A percentile compares a stretch with the other conserved stretches of the same genome.
Conservation (phyloP, 1,139 yeast genomes). For the Casaregolazyma suthepensis region DNA sequence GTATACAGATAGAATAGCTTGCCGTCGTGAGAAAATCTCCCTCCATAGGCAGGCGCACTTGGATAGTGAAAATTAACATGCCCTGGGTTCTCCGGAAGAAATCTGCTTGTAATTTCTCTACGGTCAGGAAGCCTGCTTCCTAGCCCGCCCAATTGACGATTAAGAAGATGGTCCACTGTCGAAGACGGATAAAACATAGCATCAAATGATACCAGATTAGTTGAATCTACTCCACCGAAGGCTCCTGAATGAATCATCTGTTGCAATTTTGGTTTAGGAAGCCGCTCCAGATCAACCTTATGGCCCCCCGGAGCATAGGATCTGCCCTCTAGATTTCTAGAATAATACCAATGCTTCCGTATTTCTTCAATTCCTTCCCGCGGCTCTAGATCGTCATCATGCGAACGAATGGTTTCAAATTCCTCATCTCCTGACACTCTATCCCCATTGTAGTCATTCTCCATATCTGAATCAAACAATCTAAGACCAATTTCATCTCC, state of each 20-base stretch:
- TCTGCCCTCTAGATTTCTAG: not conserved
- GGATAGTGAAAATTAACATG: constrained; percentile 14
- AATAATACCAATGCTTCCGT: constrained; percentile 2
- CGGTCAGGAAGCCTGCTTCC: constrained; percentile 7
- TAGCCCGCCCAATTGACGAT: constrained; percentile 12
- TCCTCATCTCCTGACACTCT: constrained; percentile 1
- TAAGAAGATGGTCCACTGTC: constrained; percentile 11
- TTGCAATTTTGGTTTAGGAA: constrained; percentile 12
- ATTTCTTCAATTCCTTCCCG: constrained; percentile 1
- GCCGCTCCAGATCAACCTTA: constrained; percentile 11
- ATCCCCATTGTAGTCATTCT: constrained; percentile 8
- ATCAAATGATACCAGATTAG: not conserved
- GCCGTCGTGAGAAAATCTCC: constrained; percentile 29
- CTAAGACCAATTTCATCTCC: not conserved
- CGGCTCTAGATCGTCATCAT: not conserved
- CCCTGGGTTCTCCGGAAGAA: constrained; percentile 17
- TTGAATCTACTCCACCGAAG: constrained; percentile 12
- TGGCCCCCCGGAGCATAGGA: constrained; percentile 6
- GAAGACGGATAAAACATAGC: constrained; percentile 10
- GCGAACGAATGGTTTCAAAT: not conserved
- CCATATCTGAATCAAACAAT: constrained; percentile 5
- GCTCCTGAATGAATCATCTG: constrained; percentile 11
- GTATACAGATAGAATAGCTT: constrained; percentile 24
- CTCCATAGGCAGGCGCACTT: constrained; percentile 26
- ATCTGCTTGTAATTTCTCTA: constrained; percentile 14